Conservation (phyloP, 441 rosid genomes). For the Melastoma candidum region DNA sequence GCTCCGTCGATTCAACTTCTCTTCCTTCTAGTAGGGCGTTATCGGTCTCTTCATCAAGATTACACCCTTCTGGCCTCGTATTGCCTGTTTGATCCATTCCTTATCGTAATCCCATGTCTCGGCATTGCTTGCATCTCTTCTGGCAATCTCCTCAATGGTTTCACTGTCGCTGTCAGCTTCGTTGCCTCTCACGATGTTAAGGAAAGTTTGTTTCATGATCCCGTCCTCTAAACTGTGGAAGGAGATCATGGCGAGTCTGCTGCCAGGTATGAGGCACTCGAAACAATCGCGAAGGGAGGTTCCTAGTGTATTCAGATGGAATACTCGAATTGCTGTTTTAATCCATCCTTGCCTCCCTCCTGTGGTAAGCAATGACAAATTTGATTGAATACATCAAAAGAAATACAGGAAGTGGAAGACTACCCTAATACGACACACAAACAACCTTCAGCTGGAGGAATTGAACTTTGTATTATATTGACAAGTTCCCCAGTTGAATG, state of each 20-base stretch:
- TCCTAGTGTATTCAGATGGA: conserved; percentile 73
- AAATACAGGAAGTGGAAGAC: conserved; percentile 1
- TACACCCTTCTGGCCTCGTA: conserved; percentile 49
- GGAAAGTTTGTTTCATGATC: conserved; percentile 85
- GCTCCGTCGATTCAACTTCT: conserved; percentile 51
- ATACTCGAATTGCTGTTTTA: conserved; percentile 92
- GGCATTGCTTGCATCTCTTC: conserved; percentile 8
- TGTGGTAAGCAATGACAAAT: conserved; percentile 14
- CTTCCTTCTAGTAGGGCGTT: conserved; percentile 83
- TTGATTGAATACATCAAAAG: not conserved
- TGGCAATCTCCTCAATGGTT: conserved; percentile 13
- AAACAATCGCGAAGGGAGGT: conserved; percentile 56
- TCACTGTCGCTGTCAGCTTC: conserved; percentile 17
- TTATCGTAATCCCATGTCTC: conserved; percentile 22
- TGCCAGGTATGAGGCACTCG: conserved; percentile 77
- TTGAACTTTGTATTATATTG: conserved; percentile 43
- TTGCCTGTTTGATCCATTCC: conserved; percentile 52
- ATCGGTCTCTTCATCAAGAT: conserved; percentile 87
- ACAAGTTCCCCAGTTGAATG: conserved; percentile 77
- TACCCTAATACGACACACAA: not conserved
- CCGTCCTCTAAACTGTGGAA: conserved; percentile 98
- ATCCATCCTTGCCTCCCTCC: conserved; percentile 97
- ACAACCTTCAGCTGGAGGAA: conserved; percentile 43
- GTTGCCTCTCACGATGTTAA: conserved; percentile 38
- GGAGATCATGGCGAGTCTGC: conserved; percentile 85